Evolutionary conservation across 2,329 filamentous ascomycete species (phyloP), one percentile per base, ranked within the genome.

Genomic region (Botryotinia narcissicola): DNA sequence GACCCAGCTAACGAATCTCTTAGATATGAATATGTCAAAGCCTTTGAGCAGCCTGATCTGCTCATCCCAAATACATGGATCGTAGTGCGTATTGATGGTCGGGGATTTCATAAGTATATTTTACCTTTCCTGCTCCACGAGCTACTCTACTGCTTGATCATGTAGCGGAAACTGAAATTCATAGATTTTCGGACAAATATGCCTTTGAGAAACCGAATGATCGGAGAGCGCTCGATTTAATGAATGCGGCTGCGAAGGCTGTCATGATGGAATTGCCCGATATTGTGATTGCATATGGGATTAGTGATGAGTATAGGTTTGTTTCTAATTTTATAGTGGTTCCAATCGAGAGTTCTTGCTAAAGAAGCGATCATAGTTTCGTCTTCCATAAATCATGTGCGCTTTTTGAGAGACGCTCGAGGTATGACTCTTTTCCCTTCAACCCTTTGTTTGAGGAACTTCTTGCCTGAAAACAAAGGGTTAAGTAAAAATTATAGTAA

Each of bases 11-110:
- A 59, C 66, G 70, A 60, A 75, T 40, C 7, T 16, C 9, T 25
- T 48, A 97, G 93, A 83, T 98, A 94, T 81, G 95, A 97, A 84
- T 99, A 99, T 83, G 95, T 98, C 76, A 93, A 93, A 81, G 84
- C 86, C 66, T 98, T 98, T 80, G 96, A 99, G 86, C 92, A 92
- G 80, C 85, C 90, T 10, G 94, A 98, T 80, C 83, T 84, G 64
- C 85, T 99, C 59, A 87, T 98, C 35, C 93, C 91, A 71, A 97
- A 97, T 81, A 98, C 95, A 40, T 99, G 95, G 94, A 92, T 98
- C 73, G 94, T 98, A 32, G 91, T 99, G 73, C 91, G 96, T 74
- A 91, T 99, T 79, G 96, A 99, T 83, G 96, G 96, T 37, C 88
- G 95, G 76, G 95, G 94, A 29, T 99, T 99, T 83, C 96, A 95